Evolutionary conservation across 495 filamentous ascomycete genomes (phyloP).

Genomic region (Articulospora tetracladia): DNA sequence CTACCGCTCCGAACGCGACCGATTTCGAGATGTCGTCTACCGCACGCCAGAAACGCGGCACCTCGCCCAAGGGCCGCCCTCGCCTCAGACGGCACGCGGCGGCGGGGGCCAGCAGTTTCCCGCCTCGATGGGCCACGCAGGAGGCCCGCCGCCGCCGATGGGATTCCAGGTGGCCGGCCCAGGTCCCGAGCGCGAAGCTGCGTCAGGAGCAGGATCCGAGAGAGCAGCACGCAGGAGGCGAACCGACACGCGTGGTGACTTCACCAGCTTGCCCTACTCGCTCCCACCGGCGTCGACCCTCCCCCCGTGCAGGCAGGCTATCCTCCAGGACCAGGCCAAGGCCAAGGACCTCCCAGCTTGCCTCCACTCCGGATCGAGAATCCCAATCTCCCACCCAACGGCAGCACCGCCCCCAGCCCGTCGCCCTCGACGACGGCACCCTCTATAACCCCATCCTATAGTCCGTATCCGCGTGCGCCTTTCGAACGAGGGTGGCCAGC

Average conservation of each 20-base stretch:
- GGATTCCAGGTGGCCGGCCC: conserved; percentile 6
- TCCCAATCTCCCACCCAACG: not conserved
- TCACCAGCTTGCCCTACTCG: conserved; percentile 19
- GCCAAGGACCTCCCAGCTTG: conserved; percentile 9
- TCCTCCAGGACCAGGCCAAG: not conserved
- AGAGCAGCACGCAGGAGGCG: conserved; percentile 23
- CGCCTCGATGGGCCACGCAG: conserved; percentile 6
- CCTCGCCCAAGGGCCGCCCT: conserved; percentile 42
- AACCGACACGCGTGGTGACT: conserved; percentile 21
- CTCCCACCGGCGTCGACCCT: conserved; percentile 22
- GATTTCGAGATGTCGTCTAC: conserved; percentile 58
- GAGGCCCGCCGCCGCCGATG: conserved; percentile 10
- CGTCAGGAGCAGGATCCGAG: not conserved
- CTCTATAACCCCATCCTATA: conserved; percentile 13
- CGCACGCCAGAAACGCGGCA: conserved; percentile 49
- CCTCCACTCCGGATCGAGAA: conserved; percentile 25
- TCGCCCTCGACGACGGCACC: conserved; percentile 12
- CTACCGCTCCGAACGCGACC: conserved; percentile 58
- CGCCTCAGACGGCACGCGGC: conserved; percentile 28
- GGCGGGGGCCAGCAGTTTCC: conserved; percentile 8
- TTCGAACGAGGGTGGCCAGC: conserved; percentile 23
- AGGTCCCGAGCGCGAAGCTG: not conserved
- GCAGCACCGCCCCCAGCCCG: not conserved
- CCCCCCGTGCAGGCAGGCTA: conserved; percentile 20
- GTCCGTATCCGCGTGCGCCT: conserved; percentile 17